Base-by-base conservation (phyloP, 2,329 filamentous ascomycete species). In the Macroventuria anomochaeta region DNA sequence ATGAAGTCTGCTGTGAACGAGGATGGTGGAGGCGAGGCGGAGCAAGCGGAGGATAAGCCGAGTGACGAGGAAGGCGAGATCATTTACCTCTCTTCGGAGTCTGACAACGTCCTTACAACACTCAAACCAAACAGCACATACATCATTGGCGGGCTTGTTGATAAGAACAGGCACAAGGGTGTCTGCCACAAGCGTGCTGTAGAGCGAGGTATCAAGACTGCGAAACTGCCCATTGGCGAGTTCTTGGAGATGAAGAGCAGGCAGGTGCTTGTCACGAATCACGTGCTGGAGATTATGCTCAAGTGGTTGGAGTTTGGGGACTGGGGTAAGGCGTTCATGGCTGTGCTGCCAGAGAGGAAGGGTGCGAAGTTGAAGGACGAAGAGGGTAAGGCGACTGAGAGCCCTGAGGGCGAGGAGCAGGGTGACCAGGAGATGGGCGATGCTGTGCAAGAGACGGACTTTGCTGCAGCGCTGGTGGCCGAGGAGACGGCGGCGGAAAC, bases 231-330 rank as follows among this genome's bases (percentile, higher is more conserved):
- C 0, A 97, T 99, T 65, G 91, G 92, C n/a, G 88, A 97, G 58
- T 97, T 91, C 74, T 88, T 99, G 81, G 84, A 91, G 59, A 96
- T 99, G 90, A 84, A 88, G 50, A 93, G 89, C 65, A 85, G 95
- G 26, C 86, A 88, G 64, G 90, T 99, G 4, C 79, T 99, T 52
- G 88, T 93, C 3, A 97, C 93, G 7, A 99, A 97, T 70, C 95
- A 99, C 69, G 95, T 99, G 1, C 85, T 95, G 39, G 93, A 97
- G 76, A 97, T 99, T 58, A 96, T 99, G 91, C 78, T 96, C 38
- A 87, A 86, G 61, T 99, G 93, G 92, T 76, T 99, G 48, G 91
- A 97, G 75, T 85, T 85, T 41, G 90, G 90, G 2, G 89, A 97
- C 72, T 99, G 95, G 95, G 93, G 88, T 1, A 81, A 89, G 69